Conservation (phyloP, 305 asterid genomes). For the Caryopteris hybrid region DNA sequence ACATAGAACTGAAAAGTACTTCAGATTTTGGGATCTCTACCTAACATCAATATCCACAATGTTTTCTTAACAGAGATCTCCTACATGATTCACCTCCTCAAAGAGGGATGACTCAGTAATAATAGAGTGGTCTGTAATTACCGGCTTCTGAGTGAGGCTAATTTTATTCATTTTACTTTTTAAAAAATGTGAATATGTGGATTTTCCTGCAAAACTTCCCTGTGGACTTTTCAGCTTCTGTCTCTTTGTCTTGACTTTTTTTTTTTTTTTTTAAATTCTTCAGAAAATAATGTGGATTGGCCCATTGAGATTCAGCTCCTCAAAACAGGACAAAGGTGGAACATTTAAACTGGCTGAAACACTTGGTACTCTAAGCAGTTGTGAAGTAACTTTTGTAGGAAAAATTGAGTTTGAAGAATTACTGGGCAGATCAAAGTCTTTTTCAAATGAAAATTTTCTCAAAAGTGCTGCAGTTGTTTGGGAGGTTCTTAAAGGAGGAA, state of each 20-base stretch:
- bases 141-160: conserved; percentile 5
- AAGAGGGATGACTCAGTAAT: conserved; percentile 8
- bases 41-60: not conserved
- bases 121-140: conserved; percentile 1
- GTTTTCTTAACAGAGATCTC: not conserved
- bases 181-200: not conserved
- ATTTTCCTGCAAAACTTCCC: conserved; percentile 1
- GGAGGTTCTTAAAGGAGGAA: conserved; percentile 87
- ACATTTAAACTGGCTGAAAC: conserved; percentile 48
- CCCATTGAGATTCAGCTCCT: conserved; percentile 53
- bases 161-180: not conserved
- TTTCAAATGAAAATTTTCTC: conserved; percentile 33
- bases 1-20: not conserved
- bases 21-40: not conserved
- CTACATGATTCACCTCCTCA: not conserved
- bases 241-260: conserved; percentile 5
- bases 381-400: conserved; percentile 58
- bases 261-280: not conserved
- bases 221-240: conserved; percentile 5
- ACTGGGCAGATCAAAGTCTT: conserved; percentile 27
- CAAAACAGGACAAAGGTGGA: conserved; percentile 40
- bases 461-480: conserved; percentile 64
- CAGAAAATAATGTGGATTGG: conserved; percentile 90
- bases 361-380: conserved; percentile 40
- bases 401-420: conserved; percentile 43